A percentile compares a stretch with the other conserved stretches of the same genome.
Conservation (phyloP, 2,329 filamentous ascomycete genomes). For the Cercospora citrullina region DNA sequence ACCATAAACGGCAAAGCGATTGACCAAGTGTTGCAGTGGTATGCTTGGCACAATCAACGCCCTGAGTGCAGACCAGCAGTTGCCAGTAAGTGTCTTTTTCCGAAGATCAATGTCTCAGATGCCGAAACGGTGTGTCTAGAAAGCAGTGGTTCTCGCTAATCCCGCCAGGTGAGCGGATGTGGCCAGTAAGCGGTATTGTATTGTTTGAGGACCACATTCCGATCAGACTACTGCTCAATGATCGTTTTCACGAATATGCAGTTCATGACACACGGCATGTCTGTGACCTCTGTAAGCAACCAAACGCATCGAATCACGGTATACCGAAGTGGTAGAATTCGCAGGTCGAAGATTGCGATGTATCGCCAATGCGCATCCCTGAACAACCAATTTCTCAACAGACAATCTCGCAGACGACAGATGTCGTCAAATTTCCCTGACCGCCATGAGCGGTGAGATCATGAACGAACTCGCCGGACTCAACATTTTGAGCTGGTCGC, state of each 20-base stretch:
- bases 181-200: not conserved
- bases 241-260: not conserved
- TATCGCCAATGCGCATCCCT: not conserved
- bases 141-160: not conserved
- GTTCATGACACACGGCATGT: not conserved
- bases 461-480: not conserved
- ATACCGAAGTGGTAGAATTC: not conserved
- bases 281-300: not conserved
- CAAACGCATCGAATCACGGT: not conserved
- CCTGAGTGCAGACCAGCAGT: not conserved
- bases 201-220: not conserved
- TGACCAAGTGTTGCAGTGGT: not conserved
- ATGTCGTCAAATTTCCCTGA: not conserved
- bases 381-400: not conserved
- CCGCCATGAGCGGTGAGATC: not conserved
- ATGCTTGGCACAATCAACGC: not conserved
- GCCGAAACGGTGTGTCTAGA: not conserved
- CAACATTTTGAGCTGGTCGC: not conserved
- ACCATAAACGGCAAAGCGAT: not conserved
- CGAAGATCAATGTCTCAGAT: not conserved
- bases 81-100: not conserved
- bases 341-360: not conserved
- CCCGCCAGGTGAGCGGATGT: not conserved
- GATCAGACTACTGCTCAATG: not conserved
- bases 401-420: not conserved